These are phyloP conservation scores for Globisporangium spinosum DNA, from an alignment of 352 stramenopile genomes.

Conservation along the genomic window DNA sequence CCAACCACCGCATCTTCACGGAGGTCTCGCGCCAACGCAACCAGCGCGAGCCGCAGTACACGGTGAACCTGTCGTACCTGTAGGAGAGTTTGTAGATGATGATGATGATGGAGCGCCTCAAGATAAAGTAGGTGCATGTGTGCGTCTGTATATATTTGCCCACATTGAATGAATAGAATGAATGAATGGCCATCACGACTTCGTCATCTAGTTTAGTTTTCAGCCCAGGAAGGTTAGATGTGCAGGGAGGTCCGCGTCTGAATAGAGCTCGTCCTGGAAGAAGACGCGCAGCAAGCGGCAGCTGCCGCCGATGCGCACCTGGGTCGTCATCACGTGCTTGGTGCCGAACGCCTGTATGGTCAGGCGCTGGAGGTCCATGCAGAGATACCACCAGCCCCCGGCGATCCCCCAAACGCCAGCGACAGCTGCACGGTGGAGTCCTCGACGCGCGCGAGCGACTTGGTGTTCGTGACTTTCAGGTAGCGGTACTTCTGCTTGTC, in stretches of 20 bases:
- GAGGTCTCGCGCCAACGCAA: conserved; percentile 87
- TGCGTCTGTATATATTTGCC: conserved; percentile 11
- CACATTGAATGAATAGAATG: background rate
- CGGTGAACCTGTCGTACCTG: conserved; percentile 84
- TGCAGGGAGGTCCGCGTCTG: conserved; percentile 54
- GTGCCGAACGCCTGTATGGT: conserved; percentile 66
- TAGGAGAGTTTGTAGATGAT: conserved; percentile 24
- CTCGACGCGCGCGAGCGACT: conserved; percentile 62
- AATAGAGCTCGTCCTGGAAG: conserved; percentile 80
- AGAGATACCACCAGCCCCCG: conserved; percentile 65
- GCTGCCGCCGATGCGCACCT: conserved; percentile 52
- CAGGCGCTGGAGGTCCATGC: conserved; percentile 71
- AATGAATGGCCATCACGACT: conserved; percentile 1
- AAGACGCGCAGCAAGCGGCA: conserved; percentile 74
- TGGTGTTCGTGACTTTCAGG: conserved; percentile 64
- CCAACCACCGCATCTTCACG: conserved; percentile 78
- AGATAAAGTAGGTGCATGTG: background rate
- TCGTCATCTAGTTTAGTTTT: background rate
- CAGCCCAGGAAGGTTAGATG: conserved; percentile 68
- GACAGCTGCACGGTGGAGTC: conserved; percentile 50
- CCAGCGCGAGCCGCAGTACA: conserved; percentile 82
- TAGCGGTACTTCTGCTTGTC: conserved; percentile 61
- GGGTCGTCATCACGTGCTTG: conserved; percentile 67
- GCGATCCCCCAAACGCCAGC: conserved; percentile 37
- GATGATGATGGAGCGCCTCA: background rate